phyloP scores from a whole-genome alignment of 1,139 yeast genomes.

The Arxiozyma bovina region DNA sequence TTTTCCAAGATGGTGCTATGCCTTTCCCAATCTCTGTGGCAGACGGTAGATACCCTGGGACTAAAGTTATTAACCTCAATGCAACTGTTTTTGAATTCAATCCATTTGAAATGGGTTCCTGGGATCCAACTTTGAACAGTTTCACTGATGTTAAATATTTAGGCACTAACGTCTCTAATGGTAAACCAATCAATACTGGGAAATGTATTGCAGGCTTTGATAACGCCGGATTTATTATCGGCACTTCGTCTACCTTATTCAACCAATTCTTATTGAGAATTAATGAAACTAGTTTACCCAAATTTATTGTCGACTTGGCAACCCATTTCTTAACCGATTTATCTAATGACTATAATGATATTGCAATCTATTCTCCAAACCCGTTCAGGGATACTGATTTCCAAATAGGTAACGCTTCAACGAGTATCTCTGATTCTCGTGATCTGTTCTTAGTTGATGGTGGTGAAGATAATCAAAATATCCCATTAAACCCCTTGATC shows the following conservation, averaged over 20 bases:
- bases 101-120: constrained; percentile 80
- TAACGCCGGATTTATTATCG: constrained; percentile 67
- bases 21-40: constrained; percentile 81
- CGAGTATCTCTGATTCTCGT: constrained; percentile 35
- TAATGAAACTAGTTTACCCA: constrained; percentile 44
- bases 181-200: constrained; percentile 37
- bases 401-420: constrained; percentile 33
- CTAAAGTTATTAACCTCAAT: constrained; percentile 47
- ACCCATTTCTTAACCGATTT: constrained; percentile 39
- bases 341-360: constrained; percentile 48
- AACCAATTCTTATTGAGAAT: constrained; percentile 57
- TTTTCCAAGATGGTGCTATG: constrained; percentile 52
- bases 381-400: constrained; percentile 44
- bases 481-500: constrained; percentile 70
- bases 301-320: constrained; percentile 41
- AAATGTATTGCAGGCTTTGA: constrained; percentile 61
- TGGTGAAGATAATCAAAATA: constrained; percentile 73
- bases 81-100: constrained; percentile 72
- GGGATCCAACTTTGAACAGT: constrained; percentile 69
- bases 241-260: constrained; percentile 72
- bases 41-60: constrained; percentile 68
- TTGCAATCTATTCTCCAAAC: constrained; percentile 66
- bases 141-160: constrained; percentile 63
- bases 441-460: constrained; percentile 73
- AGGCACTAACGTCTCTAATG: constrained; percentile 60